phyloP scores from a whole-genome alignment of 2,329 filamentous ascomycete genomes.

The Talaromyces piceae region DNA sequence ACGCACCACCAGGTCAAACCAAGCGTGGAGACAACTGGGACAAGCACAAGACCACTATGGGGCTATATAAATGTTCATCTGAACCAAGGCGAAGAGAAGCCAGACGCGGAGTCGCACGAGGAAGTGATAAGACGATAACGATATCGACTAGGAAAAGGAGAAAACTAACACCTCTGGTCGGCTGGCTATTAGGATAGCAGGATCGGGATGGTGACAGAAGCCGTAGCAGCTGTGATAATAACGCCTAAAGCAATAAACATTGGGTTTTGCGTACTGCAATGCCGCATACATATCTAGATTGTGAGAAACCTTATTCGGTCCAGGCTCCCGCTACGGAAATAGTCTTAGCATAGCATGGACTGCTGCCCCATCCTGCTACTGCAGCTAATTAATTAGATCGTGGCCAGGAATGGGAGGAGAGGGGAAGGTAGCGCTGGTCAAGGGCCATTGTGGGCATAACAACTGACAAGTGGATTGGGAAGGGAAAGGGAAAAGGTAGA shows the following conservation, averaged over 20 bases:
- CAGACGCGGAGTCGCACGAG: not conserved
- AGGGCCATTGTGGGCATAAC: not conserved
- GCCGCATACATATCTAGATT: conserved; percentile 1
- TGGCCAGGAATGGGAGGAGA: not conserved
- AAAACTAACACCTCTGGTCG: not conserved
- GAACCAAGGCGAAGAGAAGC: not conserved
- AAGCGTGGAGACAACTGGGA: not conserved
- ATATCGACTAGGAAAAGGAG: not conserved
- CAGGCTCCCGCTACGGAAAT: not conserved
- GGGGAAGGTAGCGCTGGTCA: not conserved
- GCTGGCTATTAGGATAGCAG: not conserved
- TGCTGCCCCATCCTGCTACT: not conserved
- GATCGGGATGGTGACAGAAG: not conserved
- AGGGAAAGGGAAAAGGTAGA: not conserved
- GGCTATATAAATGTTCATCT: not conserved
- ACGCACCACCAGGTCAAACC: not conserved
- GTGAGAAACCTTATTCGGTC: not conserved
- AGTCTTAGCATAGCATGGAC: not conserved
- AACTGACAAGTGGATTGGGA: not conserved
- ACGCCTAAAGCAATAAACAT: not conserved
- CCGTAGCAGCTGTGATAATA: not conserved
- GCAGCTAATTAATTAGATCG: not conserved
- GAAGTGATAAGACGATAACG: not conserved
- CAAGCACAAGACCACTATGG: not conserved
- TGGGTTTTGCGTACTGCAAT: not conserved